Evolutionary conservation across 2,329 filamentous ascomycete species (phyloP), one percentile per base, ranked within the genome.

Genomic region (Pleoardoris graminearum): DNA sequence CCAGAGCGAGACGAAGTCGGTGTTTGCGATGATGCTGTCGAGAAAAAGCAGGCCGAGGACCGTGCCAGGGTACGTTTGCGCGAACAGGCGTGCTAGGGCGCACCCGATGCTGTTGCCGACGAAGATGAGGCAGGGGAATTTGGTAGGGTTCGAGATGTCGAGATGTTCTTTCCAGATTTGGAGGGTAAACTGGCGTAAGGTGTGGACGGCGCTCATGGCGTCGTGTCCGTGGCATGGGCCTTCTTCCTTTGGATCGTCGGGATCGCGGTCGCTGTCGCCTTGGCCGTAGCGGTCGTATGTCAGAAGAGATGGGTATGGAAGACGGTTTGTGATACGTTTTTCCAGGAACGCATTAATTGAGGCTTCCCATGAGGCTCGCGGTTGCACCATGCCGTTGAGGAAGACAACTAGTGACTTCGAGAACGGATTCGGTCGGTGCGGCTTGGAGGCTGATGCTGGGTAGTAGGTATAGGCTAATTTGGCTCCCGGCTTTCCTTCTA

Each of bases 231-330:
- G 73, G 67, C 66, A 3, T 61, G 67, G 12, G 60, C 62, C 7
- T 74, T 58, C 37, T 53, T 48, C 4, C 3, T 6, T 7, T 7
- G 27, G 27, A 42, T 74, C 70, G 33, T 59, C 56, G 12, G 70
- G 76, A 43, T 84, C 80, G 3, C 68, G 64, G n/a, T 81, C 80
- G 42, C 63, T 77, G 59, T 71, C 77, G 8, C 82, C 82, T 64
- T 85, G 82, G 7, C 82, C 82, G 58, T 79, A 84, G 36, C 83
- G 80, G 65, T 85, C 83, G 55, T 85, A 85, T 38, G 77, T 78
- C 3, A 85, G 70, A 16, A 84, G 64, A 12, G 72, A 70, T 1
- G 78, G 78, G 44, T 72, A 70, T 8, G 66, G 58, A 2, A 66
- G 50, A 5, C 61, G 51, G 37, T 58, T 33, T 30, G 39, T 50